phyloP scores from a whole-genome alignment of 73 alveolate genomes.

The Paramecium biaurelia region DNA sequence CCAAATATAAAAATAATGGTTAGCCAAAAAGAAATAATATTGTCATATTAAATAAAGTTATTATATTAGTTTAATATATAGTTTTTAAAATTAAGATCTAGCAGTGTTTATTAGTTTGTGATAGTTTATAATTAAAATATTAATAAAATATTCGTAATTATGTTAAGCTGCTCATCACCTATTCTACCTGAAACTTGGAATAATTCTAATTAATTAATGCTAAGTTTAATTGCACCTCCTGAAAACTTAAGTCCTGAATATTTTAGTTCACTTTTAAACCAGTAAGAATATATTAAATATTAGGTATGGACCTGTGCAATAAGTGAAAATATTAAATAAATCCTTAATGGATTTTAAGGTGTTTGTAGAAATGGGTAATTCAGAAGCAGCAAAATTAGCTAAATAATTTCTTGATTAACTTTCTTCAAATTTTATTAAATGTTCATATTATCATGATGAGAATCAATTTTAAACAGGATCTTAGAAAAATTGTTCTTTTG shows the following conservation, averaged over 20 bases:
- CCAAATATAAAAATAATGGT: background rate
- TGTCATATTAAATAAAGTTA: background rate
- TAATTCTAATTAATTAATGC: background rate
- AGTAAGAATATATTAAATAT: background rate
- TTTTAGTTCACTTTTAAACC: background rate
- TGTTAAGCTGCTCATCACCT: background rate
- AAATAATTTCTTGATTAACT: constrained; percentile 31
- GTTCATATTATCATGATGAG: constrained; percentile 1
- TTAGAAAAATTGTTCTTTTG: background rate
- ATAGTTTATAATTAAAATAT: background rate
- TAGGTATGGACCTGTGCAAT: constrained; percentile 37
- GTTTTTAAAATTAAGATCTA: background rate
- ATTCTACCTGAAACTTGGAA: background rate
- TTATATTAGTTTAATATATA: background rate
- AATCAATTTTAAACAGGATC: background rate
- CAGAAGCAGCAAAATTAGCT: constrained; percentile 25
- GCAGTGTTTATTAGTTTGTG: background rate
- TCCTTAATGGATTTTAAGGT: background rate
- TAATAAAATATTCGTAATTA: background rate
- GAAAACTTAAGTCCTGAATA: constrained; percentile 31
- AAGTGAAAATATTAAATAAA: background rate
- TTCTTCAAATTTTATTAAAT: constrained; percentile 10
- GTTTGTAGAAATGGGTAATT: constrained; percentile 15
- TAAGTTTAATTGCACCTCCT: constrained; percentile 20
- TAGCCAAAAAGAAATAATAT: too few relatives aligned